Conservation (phyloP, 805 yeast genomes). For the Hanseniaspora occidentalis region DNA sequence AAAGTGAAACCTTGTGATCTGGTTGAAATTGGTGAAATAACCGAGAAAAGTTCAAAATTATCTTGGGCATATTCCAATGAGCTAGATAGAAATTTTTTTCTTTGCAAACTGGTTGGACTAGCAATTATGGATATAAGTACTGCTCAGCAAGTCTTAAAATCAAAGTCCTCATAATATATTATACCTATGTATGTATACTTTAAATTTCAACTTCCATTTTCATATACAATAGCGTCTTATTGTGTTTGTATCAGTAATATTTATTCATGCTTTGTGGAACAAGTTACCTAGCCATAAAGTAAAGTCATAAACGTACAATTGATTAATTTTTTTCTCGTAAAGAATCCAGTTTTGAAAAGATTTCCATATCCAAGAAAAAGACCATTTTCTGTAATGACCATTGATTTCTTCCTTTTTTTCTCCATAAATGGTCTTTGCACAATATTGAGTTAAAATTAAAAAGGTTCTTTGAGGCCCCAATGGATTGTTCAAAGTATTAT, state of each 20-base stretch:
- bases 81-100: slow-evolving; percentile 23
- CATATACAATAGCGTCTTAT: too few relatives aligned
- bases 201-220: too few relatives aligned
- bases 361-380: slow-evolving; percentile 15
- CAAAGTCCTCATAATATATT: too few relatives aligned
- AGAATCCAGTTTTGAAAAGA: slow-evolving; percentile 16
- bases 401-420: slow-evolving; percentile 39
- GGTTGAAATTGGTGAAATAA: slow-evolving; percentile 35
- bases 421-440: slow-evolving; percentile 67
- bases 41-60: slow-evolving; percentile 5
- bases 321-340: slow-evolving; percentile 19
- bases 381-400: slow-evolving; percentile 13
- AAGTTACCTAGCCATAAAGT: slow-evolving; percentile 18
- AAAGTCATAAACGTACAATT: slow-evolving; percentile 18
- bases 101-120: slow-evolving; percentile 48
- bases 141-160: slow-evolving; percentile 30
- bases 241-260: too few relatives aligned
- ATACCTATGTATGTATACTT: too few relatives aligned
- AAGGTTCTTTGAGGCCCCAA: slow-evolving; percentile 82
- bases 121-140: slow-evolving; percentile 52
- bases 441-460: slow-evolving; percentile 78
- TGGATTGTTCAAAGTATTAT: slow-evolving; percentile 71
- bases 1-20: slow-evolving; percentile 28
- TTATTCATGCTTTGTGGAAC: neutral
- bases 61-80: slow-evolving; percentile 10